Base-by-base conservation (phyloP, 371 early-diverging fungal genomes). In the Dipsacomyces acuminosporus region DNA sequence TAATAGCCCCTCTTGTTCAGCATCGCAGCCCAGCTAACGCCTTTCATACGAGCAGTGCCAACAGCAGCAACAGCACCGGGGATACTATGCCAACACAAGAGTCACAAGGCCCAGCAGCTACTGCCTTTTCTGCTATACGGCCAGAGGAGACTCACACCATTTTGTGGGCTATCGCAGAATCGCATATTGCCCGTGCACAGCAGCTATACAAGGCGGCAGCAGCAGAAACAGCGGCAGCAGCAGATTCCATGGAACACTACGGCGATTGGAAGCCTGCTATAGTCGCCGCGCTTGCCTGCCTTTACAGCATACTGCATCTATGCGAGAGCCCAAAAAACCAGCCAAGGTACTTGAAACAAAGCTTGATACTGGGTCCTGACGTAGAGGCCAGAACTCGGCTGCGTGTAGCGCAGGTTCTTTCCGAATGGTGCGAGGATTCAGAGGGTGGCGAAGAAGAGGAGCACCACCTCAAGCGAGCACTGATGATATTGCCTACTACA, bases 341-440 rank as follows among this genome's bases (percentile, higher is more conserved):
- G 33, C 9, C 30, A 9, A 48, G 24, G 20, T 38, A 48, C 20
- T 43, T 51, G 26, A 30, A 46, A n/a, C 18, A 8, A 11, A 18
- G 11, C 7, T 8, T 53, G 8, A 35, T 46, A n/a, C 15, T 54
- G 18, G 57, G 58, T 6, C 58, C 67, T 1, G 67, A 67, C 14
- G 50, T 57, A 5, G 67, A 67, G 24, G 57, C 62, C 14, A 49
- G 40, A 41, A 67, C 67, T 20, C 67, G 67, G 25, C 33, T 67
- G 43, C 53, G 67, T 41, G 56, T 67, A 18, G 67, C 67, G 0
- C 51, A 54, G 48, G 54, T 51, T 6, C 54, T 67, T 17, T 48
- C 43, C 8, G 58, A 61, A 24, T 67, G 67, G 67, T 11, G 49
- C 24, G 49, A 53, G 6, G 54, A 41, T 5, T 30, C 30, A 11